Evolutionary conservation across 345 rosid genomes (phyloP).

Genomic region (Gossypium bickii): DNA sequence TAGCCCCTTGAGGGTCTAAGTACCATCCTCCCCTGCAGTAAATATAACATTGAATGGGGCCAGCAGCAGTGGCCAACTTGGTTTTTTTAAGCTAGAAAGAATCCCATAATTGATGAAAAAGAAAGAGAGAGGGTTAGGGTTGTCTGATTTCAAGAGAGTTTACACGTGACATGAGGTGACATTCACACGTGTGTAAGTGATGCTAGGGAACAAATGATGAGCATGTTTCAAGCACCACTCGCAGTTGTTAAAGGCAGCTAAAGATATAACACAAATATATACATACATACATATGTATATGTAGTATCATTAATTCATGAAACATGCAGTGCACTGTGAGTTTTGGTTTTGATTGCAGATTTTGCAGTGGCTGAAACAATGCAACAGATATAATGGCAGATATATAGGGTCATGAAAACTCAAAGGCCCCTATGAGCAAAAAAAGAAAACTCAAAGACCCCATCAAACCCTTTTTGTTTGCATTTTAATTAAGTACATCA

Average conservation of each 20-base stretch:
- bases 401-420: not conserved
- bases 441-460: no score
- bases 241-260: not conserved
- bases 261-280: no score
- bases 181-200: conserved; percentile 16
- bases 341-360: not conserved
- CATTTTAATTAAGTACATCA: no score
- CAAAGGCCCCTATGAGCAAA: not conserved
- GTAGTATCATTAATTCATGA: not conserved
- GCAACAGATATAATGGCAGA: not conserved
- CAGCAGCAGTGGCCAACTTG: conserved; percentile 3
- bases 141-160: not conserved
- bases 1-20: no score
- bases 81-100: conserved; percentile 16
- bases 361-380: not conserved
- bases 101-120: conserved; percentile 1
- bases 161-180: conserved; percentile 19
- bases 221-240: not conserved
- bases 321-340: not conserved
- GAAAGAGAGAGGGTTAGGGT: not conserved
- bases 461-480: no score
- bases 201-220: not conserved
- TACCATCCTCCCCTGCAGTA: not conserved
- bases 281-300: no score
- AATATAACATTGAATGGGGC: not conserved